Evolutionary conservation across 1,284 basidiomycete species (phyloP), one percentile per base, ranked within the genome.

Genomic region (Coniophora puteana): DNA sequence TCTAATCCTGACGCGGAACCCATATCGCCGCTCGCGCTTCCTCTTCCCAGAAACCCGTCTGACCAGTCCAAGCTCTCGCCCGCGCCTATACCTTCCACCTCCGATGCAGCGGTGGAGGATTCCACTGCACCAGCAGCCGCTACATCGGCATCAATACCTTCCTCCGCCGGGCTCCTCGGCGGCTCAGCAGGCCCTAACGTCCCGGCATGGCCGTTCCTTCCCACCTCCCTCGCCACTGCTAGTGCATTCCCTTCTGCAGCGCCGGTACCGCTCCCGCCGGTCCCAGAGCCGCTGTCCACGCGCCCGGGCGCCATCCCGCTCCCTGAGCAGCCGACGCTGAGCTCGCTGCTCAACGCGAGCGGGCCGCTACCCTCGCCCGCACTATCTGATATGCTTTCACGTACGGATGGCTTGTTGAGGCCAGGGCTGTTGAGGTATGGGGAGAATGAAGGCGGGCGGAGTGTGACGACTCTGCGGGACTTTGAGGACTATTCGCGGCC

Each of bases 401-500:
- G 38, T 7, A 53, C 47, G 2, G 68, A 69, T 16, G 68, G 68
- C 13, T 55, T 71, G 29, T 55, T 71, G 23, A 63, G 71, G 36
- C 68, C 69, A 4, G 52, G 57, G 4, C 44, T 63, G 28, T n/a
- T n/a, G n/a, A n/a, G n/a, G n/a, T n/a, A n/a, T n/a, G 49, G 38
- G 22, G 41, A 43, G n/a, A 13, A 26, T 14, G 47, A 43, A 0
- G 61, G 59, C 11, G 65, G 63, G 37, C 41, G 39, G 39, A 69
- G 69, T 31, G 51, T 56, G 12, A 55, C 61, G 16, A 71, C 69
- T 45, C 52, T 71, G 44, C 50, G 59, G 41, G 68, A 71, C 45
- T 67, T 71, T 38, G 59, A 68, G 47, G 68, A 71, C 38, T 71
- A 71, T 41, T 68, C 68, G 8, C 55, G 68, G 36, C 68, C 69